phyloP scores from a whole-genome alignment of 306 rosid genomes.

The Pyrus pyrifolia region DNA sequence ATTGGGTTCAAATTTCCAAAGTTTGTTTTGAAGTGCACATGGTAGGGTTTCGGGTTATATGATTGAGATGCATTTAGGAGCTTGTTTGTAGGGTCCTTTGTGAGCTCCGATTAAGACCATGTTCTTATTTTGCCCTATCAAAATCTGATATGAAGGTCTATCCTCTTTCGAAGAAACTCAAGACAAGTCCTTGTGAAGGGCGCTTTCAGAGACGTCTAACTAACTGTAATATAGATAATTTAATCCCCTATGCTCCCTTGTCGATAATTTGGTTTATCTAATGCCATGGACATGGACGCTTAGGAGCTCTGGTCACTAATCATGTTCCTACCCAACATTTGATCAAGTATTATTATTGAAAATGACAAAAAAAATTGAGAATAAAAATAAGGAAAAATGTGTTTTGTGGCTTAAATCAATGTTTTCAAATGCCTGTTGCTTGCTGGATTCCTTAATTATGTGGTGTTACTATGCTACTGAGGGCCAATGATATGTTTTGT shows the following conservation, averaged over 20 bases:
- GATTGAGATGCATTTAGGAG: slow-evolving; percentile 2
- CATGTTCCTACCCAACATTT: neutral
- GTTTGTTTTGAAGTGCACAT: slow-evolving; percentile 6
- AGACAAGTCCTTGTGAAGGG: slow-evolving; percentile 29
- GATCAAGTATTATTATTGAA: neutral
- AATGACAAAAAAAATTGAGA: neutral
- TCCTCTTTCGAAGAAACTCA: neutral
- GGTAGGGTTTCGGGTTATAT: slow-evolving; percentile 7
- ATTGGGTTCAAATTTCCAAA: neutral
- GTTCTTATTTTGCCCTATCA: neutral
- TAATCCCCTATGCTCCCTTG: neutral
- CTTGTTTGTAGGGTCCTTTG: slow-evolving; percentile 9
- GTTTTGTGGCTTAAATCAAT: neutral
- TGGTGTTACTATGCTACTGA: neutral
- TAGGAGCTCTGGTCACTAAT: neutral
- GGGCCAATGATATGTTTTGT: too few species aligned
- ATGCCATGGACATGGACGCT: neutral
- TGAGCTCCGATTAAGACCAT: neutral
- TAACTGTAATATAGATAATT: slow-evolving; percentile 1
- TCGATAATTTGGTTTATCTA: slow-evolving; percentile 5
- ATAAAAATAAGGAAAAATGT: neutral
- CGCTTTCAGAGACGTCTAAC: slow-evolving; percentile 17
- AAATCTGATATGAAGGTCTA: slow-evolving; percentile 1
- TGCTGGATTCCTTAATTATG: neutral
- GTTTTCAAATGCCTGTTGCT: neutral